These are phyloP conservation scores for Elongisporangium prolatum DNA, from an alignment of 352 stramenopile genomes.

Conservation along the genomic window DNA sequence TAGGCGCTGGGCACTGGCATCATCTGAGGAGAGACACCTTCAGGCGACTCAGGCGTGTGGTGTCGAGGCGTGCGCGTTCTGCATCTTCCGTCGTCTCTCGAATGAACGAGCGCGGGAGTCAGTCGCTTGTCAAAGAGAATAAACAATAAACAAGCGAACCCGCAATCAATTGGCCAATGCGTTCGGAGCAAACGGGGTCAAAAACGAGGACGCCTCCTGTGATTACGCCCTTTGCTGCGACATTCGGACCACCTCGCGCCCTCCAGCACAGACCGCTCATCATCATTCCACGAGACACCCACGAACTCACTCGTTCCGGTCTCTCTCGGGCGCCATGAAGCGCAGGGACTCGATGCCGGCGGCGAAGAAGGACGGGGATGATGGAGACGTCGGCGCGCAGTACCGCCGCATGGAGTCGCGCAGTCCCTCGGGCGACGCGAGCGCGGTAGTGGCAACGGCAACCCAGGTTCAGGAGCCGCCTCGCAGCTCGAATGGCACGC, in stretches of 20 bases:
- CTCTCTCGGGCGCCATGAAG: conserved; percentile 13
- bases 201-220: not conserved
- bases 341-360: conserved; percentile 10
- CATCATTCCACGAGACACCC: not conserved
- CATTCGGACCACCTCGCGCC: not conserved
- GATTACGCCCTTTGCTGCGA: not conserved
- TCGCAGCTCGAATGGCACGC: conserved; percentile 11
- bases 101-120: not conserved
- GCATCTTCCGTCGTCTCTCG: not conserved
- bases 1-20: not conserved
- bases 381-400: conserved; percentile 11
- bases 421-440: not conserved
- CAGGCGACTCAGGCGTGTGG: not conserved
- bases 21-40: not conserved
- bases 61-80: not conserved
- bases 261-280: not conserved
- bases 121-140: not conserved
- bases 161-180: not conserved
- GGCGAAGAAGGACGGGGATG: conserved; percentile 12
- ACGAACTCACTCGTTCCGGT: not conserved
- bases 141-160: not conserved
- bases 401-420: conserved; percentile 22
- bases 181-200: not conserved
- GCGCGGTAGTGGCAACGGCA: conserved; percentile 6
- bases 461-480: conserved; percentile 7